Evolutionary conservation across 2,329 filamentous ascomycete species (phyloP), one percentile per base, ranked within the genome.

Genomic region (Neonectria ditissima): DNA sequence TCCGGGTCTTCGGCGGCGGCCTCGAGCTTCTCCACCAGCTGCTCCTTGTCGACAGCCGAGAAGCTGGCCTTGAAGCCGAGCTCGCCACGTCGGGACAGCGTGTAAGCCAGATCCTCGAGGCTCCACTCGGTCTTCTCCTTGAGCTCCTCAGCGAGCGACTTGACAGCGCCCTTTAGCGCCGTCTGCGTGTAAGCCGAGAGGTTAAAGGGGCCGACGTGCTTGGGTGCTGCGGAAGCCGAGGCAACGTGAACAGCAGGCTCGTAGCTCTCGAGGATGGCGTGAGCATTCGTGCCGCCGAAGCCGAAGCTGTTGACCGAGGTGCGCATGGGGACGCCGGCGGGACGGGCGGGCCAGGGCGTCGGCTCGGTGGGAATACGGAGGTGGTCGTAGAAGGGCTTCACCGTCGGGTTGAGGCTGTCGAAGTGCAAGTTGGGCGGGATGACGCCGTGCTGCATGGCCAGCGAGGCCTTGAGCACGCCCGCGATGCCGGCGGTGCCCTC

Each of bases 211-310:
- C 32, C 14, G 55, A 62, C 3, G 14, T 48, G 20, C 61, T 56
- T 4, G 67, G 66, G 34, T 63, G 24, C 24, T 9, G 22, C 44
- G 6, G 24, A 3, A 18, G n/a, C n/a, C n/a, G 24, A 60, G 6
- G 55, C 43, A 7, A 65, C 57, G 3, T 62, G 62, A 1, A 58
- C 54, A 18, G 55, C 30, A 6, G 32, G 30, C 26, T 22, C 39
- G 37, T 55, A 10, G 41, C 20, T 51, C 62, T 78, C 78, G 7
- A 82, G 63, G 10, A 84, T 79, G 0, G 76, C 76, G 59, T 83
- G 82, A 2, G 78, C 79, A 63, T 83, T 84, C n/a, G 81, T 79
- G 26, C 77, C 80, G 18, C 79, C 81, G 50, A 80, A 83, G 1
- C 82, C 82, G 43, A 69, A 76, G 14, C 71, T 72, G 59, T 77